Evolutionary conservation across 1,284 basidiomycete genomes (phyloP).

Genomic region (Ceratobasidium sp.): DNA sequence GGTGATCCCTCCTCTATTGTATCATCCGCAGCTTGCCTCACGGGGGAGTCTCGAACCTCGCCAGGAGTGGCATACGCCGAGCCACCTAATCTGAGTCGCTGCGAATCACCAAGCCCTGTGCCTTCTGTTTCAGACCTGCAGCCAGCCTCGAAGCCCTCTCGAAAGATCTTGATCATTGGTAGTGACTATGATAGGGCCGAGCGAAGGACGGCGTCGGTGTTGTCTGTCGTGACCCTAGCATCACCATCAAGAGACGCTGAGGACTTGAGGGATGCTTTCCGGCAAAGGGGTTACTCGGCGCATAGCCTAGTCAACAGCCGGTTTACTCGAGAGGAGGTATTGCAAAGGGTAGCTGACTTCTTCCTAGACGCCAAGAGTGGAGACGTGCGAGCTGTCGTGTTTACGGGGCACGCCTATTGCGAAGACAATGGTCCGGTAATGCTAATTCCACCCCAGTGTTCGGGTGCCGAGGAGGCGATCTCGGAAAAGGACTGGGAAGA

Average conservation of each 20-base stretch:
- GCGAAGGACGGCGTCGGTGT: conserved; percentile 26
- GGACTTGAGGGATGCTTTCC: neutral
- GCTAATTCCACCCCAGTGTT: conserved; percentile 25
- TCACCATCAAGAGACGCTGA: neutral
- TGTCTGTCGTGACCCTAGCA: conserved; percentile 1
- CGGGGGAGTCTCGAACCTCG: neutral
- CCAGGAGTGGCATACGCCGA: neutral
- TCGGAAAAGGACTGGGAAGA: conserved; percentile 19
- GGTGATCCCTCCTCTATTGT: neutral
- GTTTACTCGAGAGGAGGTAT: conserved; percentile 5
- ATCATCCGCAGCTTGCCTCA: neutral
- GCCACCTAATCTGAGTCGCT: neutral
- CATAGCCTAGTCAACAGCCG: conserved; percentile 7
- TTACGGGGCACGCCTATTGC: conserved; percentile 11
- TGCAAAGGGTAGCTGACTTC: neutral
- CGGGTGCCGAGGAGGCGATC: neutral
- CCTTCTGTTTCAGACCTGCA: neutral
- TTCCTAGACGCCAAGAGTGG: conserved; percentile 2
- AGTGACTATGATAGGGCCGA: neutral
- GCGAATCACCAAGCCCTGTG: neutral
- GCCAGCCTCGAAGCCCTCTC: neutral
- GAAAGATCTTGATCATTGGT: conserved; percentile 19
- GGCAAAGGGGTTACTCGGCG: conserved; percentile 3
- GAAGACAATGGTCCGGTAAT: neutral
- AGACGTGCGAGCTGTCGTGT: conserved; percentile 29